Conservation (phyloP, 768 basidiomycete species). For the Lentinula sp. region DNA sequence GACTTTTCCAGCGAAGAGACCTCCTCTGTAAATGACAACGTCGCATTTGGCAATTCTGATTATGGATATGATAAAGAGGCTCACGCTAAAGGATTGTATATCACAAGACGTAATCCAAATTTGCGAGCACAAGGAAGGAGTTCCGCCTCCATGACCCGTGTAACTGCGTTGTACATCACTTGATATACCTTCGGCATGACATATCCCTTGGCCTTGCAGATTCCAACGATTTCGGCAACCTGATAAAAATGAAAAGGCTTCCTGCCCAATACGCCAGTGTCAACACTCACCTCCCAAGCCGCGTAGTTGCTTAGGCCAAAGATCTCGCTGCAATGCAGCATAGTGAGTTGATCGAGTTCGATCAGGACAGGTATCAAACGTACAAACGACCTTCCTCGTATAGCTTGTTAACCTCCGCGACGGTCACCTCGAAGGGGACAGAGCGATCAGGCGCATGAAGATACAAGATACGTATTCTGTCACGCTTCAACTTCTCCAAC, state of each 20-base stretch:
- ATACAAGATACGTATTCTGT: conserved; percentile 34
- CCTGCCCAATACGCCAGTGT: neutral
- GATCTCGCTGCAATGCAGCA: conserved; percentile 27
- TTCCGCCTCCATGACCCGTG: conserved; percentile 40
- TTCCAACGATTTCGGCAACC: conserved; percentile 43
- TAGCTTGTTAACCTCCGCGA: conserved; percentile 34
- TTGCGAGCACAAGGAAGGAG: conserved; percentile 43
- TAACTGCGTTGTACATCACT: conserved; percentile 40
- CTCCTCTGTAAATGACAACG: conserved; percentile 23
- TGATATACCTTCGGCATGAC: conserved; percentile 42
- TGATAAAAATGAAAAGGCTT: conserved; percentile 9
- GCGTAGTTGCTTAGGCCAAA: conserved; percentile 46
- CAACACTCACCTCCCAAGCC: conserved; percentile 36
- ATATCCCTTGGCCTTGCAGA: conserved; percentile 39
- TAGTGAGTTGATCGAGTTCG: neutral
- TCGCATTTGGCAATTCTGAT: neutral
- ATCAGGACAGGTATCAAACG: conserved; percentile 10
- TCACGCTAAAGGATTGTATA: conserved; percentile 43
- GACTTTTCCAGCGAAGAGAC: conserved; percentile 42
- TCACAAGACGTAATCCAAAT: conserved; percentile 36
- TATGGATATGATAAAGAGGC: neutral
- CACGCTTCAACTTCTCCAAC: conserved; percentile 22
- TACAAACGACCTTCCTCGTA: conserved; percentile 42
- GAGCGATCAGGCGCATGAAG: conserved; percentile 45
- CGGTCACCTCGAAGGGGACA: conserved; percentile 42